Evolutionary conservation across 495 filamentous ascomycete genomes (phyloP), one percentile per base, ranked within the genome.

Genomic region (Penicillium antarcticum): DNA sequence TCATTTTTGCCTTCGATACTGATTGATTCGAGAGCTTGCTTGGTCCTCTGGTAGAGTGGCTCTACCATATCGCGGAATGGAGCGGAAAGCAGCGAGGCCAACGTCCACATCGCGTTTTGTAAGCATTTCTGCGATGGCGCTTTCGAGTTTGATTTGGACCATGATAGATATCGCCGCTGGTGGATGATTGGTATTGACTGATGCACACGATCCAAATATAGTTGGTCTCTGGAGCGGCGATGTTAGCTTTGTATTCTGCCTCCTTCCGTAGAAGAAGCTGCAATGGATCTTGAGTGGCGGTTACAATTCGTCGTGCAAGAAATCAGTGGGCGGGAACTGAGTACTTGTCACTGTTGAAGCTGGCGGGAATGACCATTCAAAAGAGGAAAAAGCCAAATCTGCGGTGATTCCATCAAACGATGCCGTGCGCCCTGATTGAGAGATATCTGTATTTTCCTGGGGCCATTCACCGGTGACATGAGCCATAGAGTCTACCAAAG

Each of bases 201-300:
- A 31, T 72, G 63, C 4, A 67, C 60, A 11, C 69, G 55, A 45
- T 72, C 69, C 17, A 72, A 57, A 34, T 68, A 70, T 10, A 72
- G 55, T 35, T 72, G 69, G 55, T 69, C 55, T 41, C 68, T 71
- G 35, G 13, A 21, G 44, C 29, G n/a, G 2, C 48, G 12, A 21
- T 41, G 38, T 38, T 37, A 41, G 35, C 31, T 3, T 32, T 40
- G 12, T 35, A 37, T 29, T 9, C 26, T 4, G 26, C 26, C 2
- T 29, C 9, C 9, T 29, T 6, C 6, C 26, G 6, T 9, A 29
- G 9, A 2, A 29, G 5, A 29, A 7, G 6, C 2, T 19, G 12
- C 7, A 2, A 31, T 4, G 19, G 13, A 17, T 7, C 21, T 3
- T 5, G 6, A 23, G 21, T 23, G 4, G 21, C 31, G 26, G 17